Evolutionary conservation across 225 moss, liverwort and hornwort species (phyloP).

Genomic region (Polytrichum formosum): DNA sequence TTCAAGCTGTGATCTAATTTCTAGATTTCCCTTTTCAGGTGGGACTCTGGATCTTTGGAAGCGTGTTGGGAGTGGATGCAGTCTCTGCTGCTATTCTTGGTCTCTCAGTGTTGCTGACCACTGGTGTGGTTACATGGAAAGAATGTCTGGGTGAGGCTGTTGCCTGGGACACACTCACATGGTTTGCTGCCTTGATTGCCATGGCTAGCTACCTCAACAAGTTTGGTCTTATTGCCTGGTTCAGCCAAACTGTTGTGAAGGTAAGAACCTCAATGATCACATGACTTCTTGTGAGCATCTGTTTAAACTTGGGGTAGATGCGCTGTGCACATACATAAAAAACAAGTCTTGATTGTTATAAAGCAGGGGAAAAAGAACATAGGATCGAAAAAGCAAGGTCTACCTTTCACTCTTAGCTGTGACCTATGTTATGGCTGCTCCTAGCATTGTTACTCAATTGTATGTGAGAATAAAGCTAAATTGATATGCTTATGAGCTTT

Average conservation of each 20-base stretch:
- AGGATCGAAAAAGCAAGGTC: no score
- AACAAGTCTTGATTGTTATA: no score
- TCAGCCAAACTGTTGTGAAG: constrained; percentile 91
- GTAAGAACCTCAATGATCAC: constrained; percentile 9
- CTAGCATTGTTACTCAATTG: no score
- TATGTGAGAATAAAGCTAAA: no score
- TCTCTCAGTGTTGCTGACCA: constrained; percentile 73
- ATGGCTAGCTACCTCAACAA: constrained; percentile 97
- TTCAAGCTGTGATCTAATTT: neutral
- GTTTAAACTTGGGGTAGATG: no score
- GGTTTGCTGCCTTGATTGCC: constrained; percentile 96
- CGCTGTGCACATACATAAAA: no score
- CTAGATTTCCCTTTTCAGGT: constrained; percentile 43
- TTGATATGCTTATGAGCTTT: no score
- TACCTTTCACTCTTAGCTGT: no score
- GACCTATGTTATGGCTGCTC: no score
- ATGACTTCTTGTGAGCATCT: no score
- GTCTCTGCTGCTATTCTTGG: constrained; percentile 94
- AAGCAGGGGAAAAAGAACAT: no score
- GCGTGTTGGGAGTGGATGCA: constrained; percentile 70
- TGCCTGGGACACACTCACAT: constrained; percentile 94
- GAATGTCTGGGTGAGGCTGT: constrained; percentile 92
- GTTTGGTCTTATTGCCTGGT: constrained; percentile 92
- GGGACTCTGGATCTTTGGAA: constrained; percentile 92
- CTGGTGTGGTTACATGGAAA: constrained; percentile 99